Base-by-base conservation (phyloP, 495 filamentous ascomycete species). In the Melanomma pulvis-pyrius region DNA sequence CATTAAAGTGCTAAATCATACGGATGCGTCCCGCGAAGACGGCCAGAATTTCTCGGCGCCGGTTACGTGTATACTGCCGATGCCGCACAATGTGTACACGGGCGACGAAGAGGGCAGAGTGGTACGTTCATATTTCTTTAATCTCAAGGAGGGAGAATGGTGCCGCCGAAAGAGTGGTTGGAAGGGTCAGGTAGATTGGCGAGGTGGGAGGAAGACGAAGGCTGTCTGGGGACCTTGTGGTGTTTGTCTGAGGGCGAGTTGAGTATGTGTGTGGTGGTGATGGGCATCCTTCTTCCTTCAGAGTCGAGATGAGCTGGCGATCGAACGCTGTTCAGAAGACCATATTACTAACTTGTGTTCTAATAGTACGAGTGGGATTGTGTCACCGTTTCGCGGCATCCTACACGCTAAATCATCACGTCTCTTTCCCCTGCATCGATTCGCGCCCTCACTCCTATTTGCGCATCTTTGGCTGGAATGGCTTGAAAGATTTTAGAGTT, bases 311-410 rank as follows among this genome's bases (percentile, higher is more conserved):
- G 34, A 8, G 48, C 19, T 50, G 48, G 2, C 3, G 8, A 44
- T 2, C 39, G n/a, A 44, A n/a, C 48, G 22, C 5, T 50, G 48
- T 3, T 50, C 9, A 50, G n/a, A 11, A 26, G 48, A 2, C 7
- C 25, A 25, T 50, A 24, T 50, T 50, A 26, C 51, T 55, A 58
- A 41, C 17, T 11, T 41, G 21, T 53, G 25, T 36, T 32, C 28
- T 7, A 11, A 25, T 61, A 93, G 90, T 94, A 92, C 75, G 90
- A 96, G 77, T 96, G 92, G 92, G 90, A 90, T 70, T 86, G 91
- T 73, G 39, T 44, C 39, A 44, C 39, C 39, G n/a, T 44, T 6
- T 44, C 39, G 8, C 9, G 39, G 17, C 39, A 44, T 44, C 39
- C 39, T n/a, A 44, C 39, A 44, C 39, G 39, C 3, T 44, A 44